Evolutionary conservation across 2,329 filamentous ascomycete species (phyloP), one percentile per base, ranked within the genome.

Genomic region (Sclerotiophoma versabilis): DNA sequence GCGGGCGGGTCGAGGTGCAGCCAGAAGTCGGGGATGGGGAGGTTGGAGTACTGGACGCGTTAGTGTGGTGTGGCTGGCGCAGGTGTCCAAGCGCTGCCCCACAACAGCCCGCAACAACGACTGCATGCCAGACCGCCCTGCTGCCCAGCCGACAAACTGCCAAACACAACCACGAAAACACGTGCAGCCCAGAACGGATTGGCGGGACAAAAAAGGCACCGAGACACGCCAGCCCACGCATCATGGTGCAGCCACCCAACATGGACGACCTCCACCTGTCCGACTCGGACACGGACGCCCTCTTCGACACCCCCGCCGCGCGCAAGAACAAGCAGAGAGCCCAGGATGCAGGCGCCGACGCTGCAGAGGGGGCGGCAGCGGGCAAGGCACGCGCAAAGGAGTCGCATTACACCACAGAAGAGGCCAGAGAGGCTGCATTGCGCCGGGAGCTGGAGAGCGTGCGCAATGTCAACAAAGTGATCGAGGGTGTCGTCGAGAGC

Each of bases 381-480:
- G 57, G 59, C 55, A 71, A 69, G 59, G 66, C 84, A 74, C 72
- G 71, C 49, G 57, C 59, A 29, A 71, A 76, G 60, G 80, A 83
- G 54, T 81, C 81, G 34, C 76, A 81, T 43, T 86, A 86, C 65
- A 87, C 89, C 58, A 78, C 81, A 3, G 83, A 89, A 64, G 86
- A 90, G 68, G 82, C 84, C 17, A 88, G 90, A 38, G 91, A 96
- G 58, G 86, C 86, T 2, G 84, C 86, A 12, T 79, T 99, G 64
- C 87, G 85, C 14, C 87, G 84, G 49, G 95, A 99, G 76, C 79
- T 98, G 23, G 87, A 92, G 59, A 90, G 88, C 41, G 87, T 99
- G 26, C 87, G 89, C 54, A 89, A 89, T 64, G 90, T 98, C 71
- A 99, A 99, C 76, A 84, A 87, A 64, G 88, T 92, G 33, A 91